Evolutionary conservation across 1,139 yeast genomes (phyloP).

Genomic region (Candida tropicalis): DNA sequence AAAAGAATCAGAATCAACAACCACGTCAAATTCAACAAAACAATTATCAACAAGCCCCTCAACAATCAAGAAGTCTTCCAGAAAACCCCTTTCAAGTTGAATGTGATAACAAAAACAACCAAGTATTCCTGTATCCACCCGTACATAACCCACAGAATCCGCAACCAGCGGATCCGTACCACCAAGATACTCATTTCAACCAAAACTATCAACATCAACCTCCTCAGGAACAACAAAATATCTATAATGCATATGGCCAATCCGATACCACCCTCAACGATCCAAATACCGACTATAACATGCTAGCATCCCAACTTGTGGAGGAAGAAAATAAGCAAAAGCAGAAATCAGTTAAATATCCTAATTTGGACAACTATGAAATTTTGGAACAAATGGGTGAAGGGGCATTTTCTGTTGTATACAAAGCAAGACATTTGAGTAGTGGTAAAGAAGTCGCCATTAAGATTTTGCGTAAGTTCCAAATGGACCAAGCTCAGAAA

Average conservation of each 20-base stretch:
- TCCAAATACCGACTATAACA: constrained; percentile 34
- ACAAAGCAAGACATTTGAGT: constrained; percentile 59
- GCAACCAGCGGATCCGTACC: constrained; percentile 11
- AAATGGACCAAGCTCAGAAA: constrained; percentile 56
- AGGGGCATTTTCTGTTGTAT: constrained; percentile 91
- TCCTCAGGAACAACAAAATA: constrained; percentile 8
- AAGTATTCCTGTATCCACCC: background rate
- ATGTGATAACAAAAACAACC: background rate
- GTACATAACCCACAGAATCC: constrained; percentile 13
- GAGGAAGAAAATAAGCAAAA: constrained; percentile 56
- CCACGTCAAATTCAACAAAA: constrained; percentile 3
- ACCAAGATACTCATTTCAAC: constrained; percentile 6
- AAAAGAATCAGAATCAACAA: constrained; percentile 19
- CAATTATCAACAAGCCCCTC: constrained; percentile 4
- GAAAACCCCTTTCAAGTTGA: background rate
- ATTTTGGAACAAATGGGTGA: constrained; percentile 77
- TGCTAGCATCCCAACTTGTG: constrained; percentile 62
- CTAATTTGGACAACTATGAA: constrained; percentile 50
- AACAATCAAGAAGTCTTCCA: constrained; percentile 1
- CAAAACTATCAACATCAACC: constrained; percentile 6
- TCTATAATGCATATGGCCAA: constrained; percentile 13
- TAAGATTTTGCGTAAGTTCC: constrained; percentile 56
- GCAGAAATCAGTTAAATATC: constrained; percentile 43
- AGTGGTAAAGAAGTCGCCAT: constrained; percentile 66
- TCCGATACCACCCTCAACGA: constrained; percentile 14